Base-by-base conservation (phyloP, 108 stramenopile species). In the Epithemia pelagica region DNA sequence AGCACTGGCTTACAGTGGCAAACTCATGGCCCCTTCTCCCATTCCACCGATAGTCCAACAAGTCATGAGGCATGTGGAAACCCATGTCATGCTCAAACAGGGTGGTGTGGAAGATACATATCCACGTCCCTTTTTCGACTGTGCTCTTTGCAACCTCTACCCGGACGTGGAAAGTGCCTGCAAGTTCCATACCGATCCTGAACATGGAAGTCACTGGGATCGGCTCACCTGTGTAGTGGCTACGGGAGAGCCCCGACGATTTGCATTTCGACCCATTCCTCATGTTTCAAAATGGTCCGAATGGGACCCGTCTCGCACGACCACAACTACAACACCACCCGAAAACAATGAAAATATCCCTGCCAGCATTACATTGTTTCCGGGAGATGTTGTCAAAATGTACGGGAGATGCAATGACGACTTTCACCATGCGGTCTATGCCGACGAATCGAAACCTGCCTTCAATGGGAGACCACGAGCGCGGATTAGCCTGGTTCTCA, bases 111-210 rank as follows among this genome's bases (percentile, higher is more conserved):
- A 66, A 57, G 33, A 69, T 25, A 32, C 73, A 2, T 69, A 65
- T 54, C 27, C 32, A 65, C 23, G 33, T 66, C 53, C 32, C 28
- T 83, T 82, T 64, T 87, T 87, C 71, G 86, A 87, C 63, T 87
- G 86, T 59, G 81, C 81, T n/a, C 68, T 87, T 7, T 84, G 83
- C 70, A 87, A 87, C 68, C 80, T 81, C 70, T 87, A 87, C 68
- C 82, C 83, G 2, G 74, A 82, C 74, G 83, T 70, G 2, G 73
- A 82, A n/a, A 53, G 79, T 7, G 83, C 81, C 1, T 87, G 86
- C 60, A 87, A 84, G 63, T 87, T 78, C 54, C 86, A 87, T 52
- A 87, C 83, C 20, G 86, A 87, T 67, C 86, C 86, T 2, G 86
- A 87, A 61, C 86, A 87, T 65, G 86, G 86, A 30, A 77, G 71